phyloP scores from a whole-genome alignment of 768 basidiomycete genomes.

The Serendipita sp. region DNA sequence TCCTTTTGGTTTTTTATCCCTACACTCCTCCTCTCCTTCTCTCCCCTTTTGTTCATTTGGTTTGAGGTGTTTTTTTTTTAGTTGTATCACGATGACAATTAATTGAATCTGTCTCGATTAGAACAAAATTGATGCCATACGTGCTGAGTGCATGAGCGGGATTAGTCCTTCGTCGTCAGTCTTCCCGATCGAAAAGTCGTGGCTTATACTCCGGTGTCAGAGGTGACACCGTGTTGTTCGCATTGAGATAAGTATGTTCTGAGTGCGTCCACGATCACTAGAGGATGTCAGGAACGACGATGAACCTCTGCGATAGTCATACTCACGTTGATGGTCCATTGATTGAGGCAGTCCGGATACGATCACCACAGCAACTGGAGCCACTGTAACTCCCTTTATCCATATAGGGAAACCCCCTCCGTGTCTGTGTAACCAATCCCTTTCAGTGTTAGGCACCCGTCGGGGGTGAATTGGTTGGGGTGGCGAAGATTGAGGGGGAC shows the following conservation, averaged over 20 bases:
- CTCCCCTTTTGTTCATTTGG: no score
- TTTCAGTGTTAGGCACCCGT: neutral
- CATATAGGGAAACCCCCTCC: conserved; percentile 23
- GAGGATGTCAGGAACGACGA: neutral
- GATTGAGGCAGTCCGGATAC: conserved; percentile 22
- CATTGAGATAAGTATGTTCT: neutral
- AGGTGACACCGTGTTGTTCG: no score
- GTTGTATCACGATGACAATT: no score
- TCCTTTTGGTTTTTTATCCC: no score
- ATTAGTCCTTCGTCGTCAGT: neutral
- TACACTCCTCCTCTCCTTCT: no score
- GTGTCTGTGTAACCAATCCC: conserved; percentile 10
- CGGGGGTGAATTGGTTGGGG: neutral
- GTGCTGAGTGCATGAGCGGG: neutral
- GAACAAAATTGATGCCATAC: neutral
- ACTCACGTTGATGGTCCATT: conserved; percentile 18
- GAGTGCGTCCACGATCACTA: neutral
- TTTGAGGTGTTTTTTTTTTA: no score
- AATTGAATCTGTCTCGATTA: no score
- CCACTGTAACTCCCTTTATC: conserved; percentile 21
- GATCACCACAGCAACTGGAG: conserved; percentile 21
- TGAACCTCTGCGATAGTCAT: neutral
- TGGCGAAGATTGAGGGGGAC: neutral
- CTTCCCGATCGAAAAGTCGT: no score
- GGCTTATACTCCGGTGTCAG: no score